Evolutionary conservation across 352 stramenopile species (phyloP), one percentile per base, ranked within the genome.

Genomic region (Globisporangium nodosum): DNA sequence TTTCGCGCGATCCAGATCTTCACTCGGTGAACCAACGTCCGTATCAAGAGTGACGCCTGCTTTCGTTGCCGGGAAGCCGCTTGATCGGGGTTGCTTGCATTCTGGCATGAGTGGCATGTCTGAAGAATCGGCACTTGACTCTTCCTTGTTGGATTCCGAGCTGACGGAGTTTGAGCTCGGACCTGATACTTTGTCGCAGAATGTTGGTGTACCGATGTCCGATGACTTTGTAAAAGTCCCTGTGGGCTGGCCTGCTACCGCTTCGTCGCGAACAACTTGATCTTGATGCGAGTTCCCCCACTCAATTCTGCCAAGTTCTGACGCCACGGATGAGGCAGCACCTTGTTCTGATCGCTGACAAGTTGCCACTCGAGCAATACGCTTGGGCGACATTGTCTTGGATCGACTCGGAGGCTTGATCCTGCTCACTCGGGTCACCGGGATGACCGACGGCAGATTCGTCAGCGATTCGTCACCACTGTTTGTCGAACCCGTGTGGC

Each of bases 391-490:
- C 24, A 55, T 13, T 30, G 47, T 27, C 37, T 61, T 55, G 4
- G 35, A 21, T 6, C 21, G 37, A 0, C 27, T 61, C n/a, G 56
- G 56, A 9, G 56, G 48, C 18, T 55, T 61, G 48, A 61, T 61
- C 1, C 37, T 24, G 21, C 56, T 61, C 35, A 30, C 47, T 55
- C 47, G 48, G 8, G 47, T 31, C n/a, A 61, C 37, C 24, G 56
- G 37, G 27, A 61, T 61, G 21, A 50, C 48, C 7, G 56, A 31
- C 18, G 45, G 45, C 45, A 49, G n/a, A 7, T 3, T 49, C 45
- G 24, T 31, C 20, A 20, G 4, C 6, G 8, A 6, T 3, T 43
- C 37, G 8, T 7, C 9, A 5, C 7, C 9, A 3, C 11, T 12
- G 15, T 15, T 21, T 53, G 45, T 52, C 3, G 30, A 15, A 3